Evolutionary conservation across 1,284 basidiomycete species (phyloP).

Genomic region (Ganoderma boninense): DNA sequence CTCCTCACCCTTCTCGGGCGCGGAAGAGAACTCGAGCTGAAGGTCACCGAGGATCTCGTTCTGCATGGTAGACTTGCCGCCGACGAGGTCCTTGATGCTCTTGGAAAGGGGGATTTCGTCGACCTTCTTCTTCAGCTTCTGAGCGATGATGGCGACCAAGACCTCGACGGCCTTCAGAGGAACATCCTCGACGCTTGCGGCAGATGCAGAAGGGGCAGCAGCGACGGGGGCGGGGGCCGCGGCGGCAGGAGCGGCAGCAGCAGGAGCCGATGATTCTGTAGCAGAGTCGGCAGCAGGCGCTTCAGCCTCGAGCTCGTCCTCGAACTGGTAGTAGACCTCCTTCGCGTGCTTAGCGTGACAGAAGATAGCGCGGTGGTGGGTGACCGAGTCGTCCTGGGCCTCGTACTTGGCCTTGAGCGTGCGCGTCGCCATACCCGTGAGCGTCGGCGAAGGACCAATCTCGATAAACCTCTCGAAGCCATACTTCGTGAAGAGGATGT

Average conservation of each 20-base stretch:
- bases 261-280: slow-evolving; percentile 48
- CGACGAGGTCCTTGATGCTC: slow-evolving; percentile 98
- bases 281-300: slow-evolving; percentile 54
- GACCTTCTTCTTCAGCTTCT: slow-evolving; percentile 97
- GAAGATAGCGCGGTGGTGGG: slow-evolving; percentile 83
- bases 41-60: slow-evolving; percentile 97
- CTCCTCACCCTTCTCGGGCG: slow-evolving; percentile 98
- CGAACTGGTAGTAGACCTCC: slow-evolving; percentile 98
- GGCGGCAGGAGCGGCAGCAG: slow-evolving; percentile 45
- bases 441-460: slow-evolving; percentile 94
- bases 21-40: slow-evolving; percentile 88
- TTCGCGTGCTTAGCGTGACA: slow-evolving; percentile 96
- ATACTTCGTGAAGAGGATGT: slow-evolving; percentile 91
- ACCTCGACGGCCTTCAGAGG: slow-evolving; percentile 95
- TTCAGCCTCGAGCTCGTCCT: slow-evolving; percentile 75
- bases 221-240: slow-evolving; percentile 55
- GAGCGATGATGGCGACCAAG: slow-evolving; percentile 89
- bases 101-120: slow-evolving; percentile 93
- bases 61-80: slow-evolving; percentile 97
- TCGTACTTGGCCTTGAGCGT: slow-evolving; percentile 98
- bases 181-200: slow-evolving; percentile 84
- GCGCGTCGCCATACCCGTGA: slow-evolving; percentile 95
- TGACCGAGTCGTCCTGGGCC: slow-evolving; percentile 85
- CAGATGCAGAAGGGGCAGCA: slow-evolving; percentile 63
- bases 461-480: slow-evolving; percentile 95